Base-by-base conservation (phyloP, 257 asterid species). In the Pogostemon cablin region DNA sequence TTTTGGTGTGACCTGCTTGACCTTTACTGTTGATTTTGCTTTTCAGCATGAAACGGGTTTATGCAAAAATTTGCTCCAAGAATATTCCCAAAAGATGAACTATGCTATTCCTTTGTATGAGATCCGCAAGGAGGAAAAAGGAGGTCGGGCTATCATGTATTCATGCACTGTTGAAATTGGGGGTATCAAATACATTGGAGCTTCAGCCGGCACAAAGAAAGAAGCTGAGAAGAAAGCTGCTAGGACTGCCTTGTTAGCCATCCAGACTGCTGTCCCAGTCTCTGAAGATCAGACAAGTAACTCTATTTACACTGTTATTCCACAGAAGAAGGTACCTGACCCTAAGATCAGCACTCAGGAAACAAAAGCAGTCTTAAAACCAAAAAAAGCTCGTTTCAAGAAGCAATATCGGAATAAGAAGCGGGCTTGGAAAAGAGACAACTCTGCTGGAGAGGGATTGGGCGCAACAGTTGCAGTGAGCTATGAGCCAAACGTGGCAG, bases 171-270 rank as follows among this genome's bases (percentile, higher is more conserved):
- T 87, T 67, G 98, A 95, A 17, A 84, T 90, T 17, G 98, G 96
- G 55, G 89, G 92, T 42, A 90, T 84, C 49, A 86, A 78, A 46
- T 91, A 95, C 57, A 83, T 95, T 2, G 99, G 99, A 58, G 96
- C 86, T 70, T 77, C 90, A 60, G 91, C 99, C 38, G 76, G 78
- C 79, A 84, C 96, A 15, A 95, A 91, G 78, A 95, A 89, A 77
- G 96, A 89, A 75, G 98, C 99, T 37, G 98, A 89, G 79, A 85
- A 85, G 41, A 95, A 95, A 84, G 99, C 96, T 72, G 99, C 99
- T 6, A 67, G 99, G 65, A 91, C 95, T n/a, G 99, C 97, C 48
- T 67, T 91, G 79, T 58, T 89, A 73, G 99, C 99, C 74, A 88
- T 93, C 72, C 87, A 87, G 79, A 81, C 93, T 56, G 82, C 80